Percentiles rank a stretch among this genome's conserved stretches.
Evolutionary conservation across 2,329 filamentous ascomycete genomes (phyloP).

Genomic region (Fusarium falciforme): DNA sequence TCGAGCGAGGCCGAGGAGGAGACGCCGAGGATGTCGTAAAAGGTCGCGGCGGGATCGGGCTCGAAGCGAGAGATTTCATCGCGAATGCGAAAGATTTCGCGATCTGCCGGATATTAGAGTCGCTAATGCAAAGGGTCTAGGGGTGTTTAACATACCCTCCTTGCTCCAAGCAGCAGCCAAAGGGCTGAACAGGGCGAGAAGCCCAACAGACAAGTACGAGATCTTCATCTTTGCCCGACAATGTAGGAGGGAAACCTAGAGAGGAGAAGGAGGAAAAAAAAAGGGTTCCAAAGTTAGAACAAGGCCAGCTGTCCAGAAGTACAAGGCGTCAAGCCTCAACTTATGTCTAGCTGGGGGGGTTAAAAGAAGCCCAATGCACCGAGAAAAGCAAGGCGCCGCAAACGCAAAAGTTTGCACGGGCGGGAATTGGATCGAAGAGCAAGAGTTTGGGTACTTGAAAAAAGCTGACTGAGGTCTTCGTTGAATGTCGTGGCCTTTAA

Average conservation of each 20-base stretch:
- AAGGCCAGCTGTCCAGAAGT: conserved; percentile 37
- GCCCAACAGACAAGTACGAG: conserved; percentile 73
- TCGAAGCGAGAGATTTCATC: conserved; percentile 90
- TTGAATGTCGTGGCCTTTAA: conserved; percentile 8
- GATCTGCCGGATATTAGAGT: conserved; percentile 69
- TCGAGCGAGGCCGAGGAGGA: conserved; percentile 79
- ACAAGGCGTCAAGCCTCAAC: background rate
- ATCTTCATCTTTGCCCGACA: conserved; percentile 73
- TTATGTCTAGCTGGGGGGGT: background rate
- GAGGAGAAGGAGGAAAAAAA: background rate
- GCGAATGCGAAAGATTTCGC: conserved; percentile 95
- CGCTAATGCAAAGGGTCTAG: background rate
- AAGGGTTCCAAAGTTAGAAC: conserved; percentile 23
- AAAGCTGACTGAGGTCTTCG: background rate
- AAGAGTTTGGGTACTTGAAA: background rate
- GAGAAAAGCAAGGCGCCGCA: conserved; percentile 26
- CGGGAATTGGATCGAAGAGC: background rate
- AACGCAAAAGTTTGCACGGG: background rate
- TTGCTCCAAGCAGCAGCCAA: conserved; percentile 84
- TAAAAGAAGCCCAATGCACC: conserved; percentile 10
- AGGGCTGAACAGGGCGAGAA: conserved; percentile 74
- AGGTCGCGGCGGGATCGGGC: conserved; percentile 78
- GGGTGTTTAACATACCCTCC: conserved; percentile 70
- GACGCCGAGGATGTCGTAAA: conserved; percentile 94
- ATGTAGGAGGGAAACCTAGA: background rate